These are phyloP conservation scores for Vitis riparia DNA, from an alignment of 164 flowering plant genomes.

Conservation along the genomic window DNA sequence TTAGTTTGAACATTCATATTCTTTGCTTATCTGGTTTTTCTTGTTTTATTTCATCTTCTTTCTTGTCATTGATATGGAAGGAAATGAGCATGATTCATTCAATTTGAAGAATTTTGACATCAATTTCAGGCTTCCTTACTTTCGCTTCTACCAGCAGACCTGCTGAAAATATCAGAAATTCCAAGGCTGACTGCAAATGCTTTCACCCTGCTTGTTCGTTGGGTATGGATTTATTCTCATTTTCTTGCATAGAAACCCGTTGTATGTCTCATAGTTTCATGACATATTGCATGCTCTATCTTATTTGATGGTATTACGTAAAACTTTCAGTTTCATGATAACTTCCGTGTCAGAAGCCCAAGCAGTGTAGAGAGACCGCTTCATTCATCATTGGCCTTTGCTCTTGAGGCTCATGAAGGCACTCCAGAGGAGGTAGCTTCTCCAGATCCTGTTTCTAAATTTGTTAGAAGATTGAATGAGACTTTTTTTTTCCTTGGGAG, in stretches of 20 bases:
- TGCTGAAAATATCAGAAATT: slow-evolving; percentile 44
- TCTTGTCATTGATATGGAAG: background rate
- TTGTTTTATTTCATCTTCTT: background rate
- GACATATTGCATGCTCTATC: slow-evolving; percentile 3
- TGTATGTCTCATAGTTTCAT: background rate
- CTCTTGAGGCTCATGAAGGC: slow-evolving; percentile 74
- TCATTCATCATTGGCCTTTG: slow-evolving; percentile 47
- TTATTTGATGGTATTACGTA: slow-evolving; percentile 10
- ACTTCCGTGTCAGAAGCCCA: slow-evolving; percentile 48
- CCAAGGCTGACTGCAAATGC: slow-evolving; percentile 47
- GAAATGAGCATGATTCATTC: background rate
- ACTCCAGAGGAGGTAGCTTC: slow-evolving; percentile 77
- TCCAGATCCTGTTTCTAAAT: background rate
- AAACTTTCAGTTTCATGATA: slow-evolving; percentile 57
- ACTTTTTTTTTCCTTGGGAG: no score
- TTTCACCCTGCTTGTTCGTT: slow-evolving; percentile 60
- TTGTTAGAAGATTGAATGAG: no score
- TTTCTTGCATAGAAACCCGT: background rate
- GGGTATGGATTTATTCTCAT: slow-evolving; percentile 54
- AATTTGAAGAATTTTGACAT: background rate
- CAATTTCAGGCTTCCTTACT: slow-evolving; percentile 80
- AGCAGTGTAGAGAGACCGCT: slow-evolving; percentile 40
- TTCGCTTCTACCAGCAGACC: slow-evolving; percentile 67
- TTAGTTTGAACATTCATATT: background rate
- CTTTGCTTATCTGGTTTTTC: slow-evolving; percentile 1